Conservation (phyloP, 2,329 filamentous ascomycete species). For the Penicillium sp. region DNA sequence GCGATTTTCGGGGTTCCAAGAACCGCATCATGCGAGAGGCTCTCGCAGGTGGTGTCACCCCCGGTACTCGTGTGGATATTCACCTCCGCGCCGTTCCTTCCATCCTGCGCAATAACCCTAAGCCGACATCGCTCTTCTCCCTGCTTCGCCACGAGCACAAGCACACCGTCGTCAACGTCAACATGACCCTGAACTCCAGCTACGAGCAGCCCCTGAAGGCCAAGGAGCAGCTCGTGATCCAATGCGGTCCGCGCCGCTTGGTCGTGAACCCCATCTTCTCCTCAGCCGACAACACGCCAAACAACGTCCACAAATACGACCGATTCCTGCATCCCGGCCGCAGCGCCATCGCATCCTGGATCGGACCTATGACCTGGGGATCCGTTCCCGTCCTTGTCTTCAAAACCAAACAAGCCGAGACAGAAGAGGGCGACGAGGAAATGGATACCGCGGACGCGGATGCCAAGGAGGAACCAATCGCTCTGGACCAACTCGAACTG, state of each 20-base stretch:
- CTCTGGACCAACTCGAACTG: constrained; percentile 58
- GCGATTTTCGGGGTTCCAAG: constrained; percentile 83
- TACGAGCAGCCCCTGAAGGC: constrained; percentile 73
- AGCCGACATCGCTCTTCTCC: constrained; percentile 74
- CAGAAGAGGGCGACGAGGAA: constrained; percentile 36
- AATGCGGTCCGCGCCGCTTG: constrained; percentile 83
- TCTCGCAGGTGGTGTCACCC: constrained; percentile 77
- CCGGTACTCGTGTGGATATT: constrained; percentile 78
- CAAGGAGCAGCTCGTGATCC: constrained; percentile 87
- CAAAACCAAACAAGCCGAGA: constrained; percentile 48
- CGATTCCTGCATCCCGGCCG: constrained; percentile 87
- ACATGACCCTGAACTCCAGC: constrained; percentile 78
- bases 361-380: constrained; percentile 89
- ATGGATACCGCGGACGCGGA: constrained; percentile 45
- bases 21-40: constrained; percentile 75
- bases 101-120: constrained; percentile 49
- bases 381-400: constrained; percentile 87
- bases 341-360: constrained; percentile 82
- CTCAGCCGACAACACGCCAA: constrained; percentile 80
- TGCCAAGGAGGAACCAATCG: constrained; percentile 39
- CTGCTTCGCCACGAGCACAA: constrained; percentile 94
- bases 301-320: constrained; percentile 96
- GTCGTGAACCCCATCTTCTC: constrained; percentile 89
- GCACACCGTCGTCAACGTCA: constrained; percentile 81
- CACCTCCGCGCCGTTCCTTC: constrained; percentile 62